Percentiles rank a stretch among this genome's conserved stretches.
Evolutionary conservation across 129 eudicot genomes (phyloP).

Genomic region (Sambucus nigra): DNA sequence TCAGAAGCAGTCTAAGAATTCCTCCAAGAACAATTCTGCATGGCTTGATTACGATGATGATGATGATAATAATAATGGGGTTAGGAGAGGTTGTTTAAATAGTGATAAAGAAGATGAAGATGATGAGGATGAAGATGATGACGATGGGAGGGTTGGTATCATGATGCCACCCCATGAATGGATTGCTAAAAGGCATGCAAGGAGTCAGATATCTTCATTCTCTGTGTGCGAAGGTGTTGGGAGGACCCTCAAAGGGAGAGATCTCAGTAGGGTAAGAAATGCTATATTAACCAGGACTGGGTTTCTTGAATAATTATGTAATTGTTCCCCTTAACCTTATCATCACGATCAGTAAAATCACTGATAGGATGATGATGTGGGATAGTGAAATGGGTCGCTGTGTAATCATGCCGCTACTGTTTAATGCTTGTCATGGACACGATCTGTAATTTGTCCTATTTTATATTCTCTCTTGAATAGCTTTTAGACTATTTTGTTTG

Average conservation of each 20-base stretch:
- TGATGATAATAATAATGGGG: conserved; percentile 11
- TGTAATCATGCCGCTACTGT: neutral
- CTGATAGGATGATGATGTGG: conserved; percentile 14
- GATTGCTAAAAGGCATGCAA: conserved; percentile 64
- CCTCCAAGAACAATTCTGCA: conserved; percentile 20
- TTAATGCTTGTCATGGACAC: too few species aligned
- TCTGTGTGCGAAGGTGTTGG: conserved; percentile 93
- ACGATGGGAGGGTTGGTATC: conserved; percentile 20
- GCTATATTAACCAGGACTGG: conserved; percentile 69
- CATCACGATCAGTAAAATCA: conserved; percentile 30
- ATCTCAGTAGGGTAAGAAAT: conserved; percentile 78
- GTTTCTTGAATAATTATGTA: conserved; percentile 46
- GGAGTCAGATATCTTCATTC: conserved; percentile 61
- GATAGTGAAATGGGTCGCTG: neutral
- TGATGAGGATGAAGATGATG: conserved; percentile 26
- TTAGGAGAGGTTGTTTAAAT: conserved; percentile 19
- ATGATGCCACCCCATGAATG: conserved; percentile 89
- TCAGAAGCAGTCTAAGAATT: conserved; percentile 33
- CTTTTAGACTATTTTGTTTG: too few species aligned
- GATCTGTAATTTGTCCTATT: too few species aligned
- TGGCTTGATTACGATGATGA: conserved; percentile 27
- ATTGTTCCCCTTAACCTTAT: neutral
- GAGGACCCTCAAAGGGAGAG: conserved; percentile 88
- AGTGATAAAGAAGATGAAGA: conserved; percentile 18
- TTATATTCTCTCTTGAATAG: too few species aligned